phyloP scores from a whole-genome alignment of 176 grass and related monocot genomes.

The Pharus latifolius region DNA sequence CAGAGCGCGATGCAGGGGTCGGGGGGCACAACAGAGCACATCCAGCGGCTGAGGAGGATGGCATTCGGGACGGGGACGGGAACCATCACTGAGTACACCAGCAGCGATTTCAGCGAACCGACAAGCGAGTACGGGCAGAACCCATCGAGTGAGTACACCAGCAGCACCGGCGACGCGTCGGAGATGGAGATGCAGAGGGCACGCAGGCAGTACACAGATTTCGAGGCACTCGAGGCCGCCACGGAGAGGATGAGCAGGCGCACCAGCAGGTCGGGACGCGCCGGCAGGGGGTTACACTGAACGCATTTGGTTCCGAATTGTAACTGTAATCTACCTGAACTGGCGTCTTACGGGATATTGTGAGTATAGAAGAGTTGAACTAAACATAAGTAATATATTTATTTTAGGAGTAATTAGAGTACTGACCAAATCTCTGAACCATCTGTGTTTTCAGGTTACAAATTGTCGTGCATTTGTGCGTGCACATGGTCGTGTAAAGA shows the following conservation, averaged over 20 bases:
- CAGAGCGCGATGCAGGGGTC: constrained; percentile 44
- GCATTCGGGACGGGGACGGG: constrained; percentile 42
- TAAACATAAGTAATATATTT: too few species aligned
- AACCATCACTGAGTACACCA: constrained; percentile 44
- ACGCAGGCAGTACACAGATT: too few species aligned
- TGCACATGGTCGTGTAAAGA: neutral
- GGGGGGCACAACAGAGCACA: constrained; percentile 23
- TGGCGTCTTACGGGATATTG: too few species aligned
- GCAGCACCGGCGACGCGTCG: constrained; percentile 28
- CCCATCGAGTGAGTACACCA: constrained; percentile 33
- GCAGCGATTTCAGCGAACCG: constrained; percentile 50
- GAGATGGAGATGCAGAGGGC: constrained; percentile 1
- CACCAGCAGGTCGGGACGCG: constrained; percentile 2
- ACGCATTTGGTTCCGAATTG: neutral
- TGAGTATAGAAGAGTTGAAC: too few species aligned
- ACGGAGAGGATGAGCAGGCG: constrained; percentile 21
- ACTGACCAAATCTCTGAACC: too few species aligned
- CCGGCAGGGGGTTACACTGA: neutral
- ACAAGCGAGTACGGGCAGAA: constrained; percentile 54
- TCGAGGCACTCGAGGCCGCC: neutral
- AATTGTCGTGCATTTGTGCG: too few species aligned
- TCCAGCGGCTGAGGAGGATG: constrained; percentile 48
- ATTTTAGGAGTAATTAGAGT: too few species aligned
- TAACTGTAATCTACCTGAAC: too few species aligned
- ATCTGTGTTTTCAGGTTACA: too few species aligned